Evolutionary conservation across 2,329 filamentous ascomycete species (phyloP), one percentile per base, ranked within the genome.

Genomic region (Arthroderma sp.): DNA sequence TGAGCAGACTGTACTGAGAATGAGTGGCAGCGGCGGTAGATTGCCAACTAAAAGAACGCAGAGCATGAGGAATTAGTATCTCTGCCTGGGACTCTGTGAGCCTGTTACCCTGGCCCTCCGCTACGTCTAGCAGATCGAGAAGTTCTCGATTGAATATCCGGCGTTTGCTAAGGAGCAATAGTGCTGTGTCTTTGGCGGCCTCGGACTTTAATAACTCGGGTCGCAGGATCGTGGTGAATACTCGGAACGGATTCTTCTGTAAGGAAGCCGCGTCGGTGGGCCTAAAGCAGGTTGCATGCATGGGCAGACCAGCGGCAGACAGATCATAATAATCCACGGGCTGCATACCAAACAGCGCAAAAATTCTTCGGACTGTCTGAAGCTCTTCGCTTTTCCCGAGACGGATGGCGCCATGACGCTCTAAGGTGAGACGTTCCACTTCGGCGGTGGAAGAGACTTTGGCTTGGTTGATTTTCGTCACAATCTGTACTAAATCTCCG

Each of bases 311-410:
- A 3, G 66, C 70, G 0, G 64, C 52, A 0, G 63, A 65, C 0
- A 75, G 59, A 44, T 75, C 70, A 48, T 75, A 75, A 51, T 74
- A 74, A 0, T 70, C 71, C 0, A 74, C 70, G 0, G 72, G 62
- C 22, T 66, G 52, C 64, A 75, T 68, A 4, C 66, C 69, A 45
- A 75, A 56, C 1, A 73, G 46, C 0, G 59, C 57, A 46, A 75
- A 73, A 29, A 75, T 53, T 6, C 69, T 64, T 1, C 59, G 45
- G 37, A 72, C 63, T 1, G 59, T 68, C 4, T 53, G 50, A 7
- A 74, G 54, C 48, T 74, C 71, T 6, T 63, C 44, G 0, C 61
- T 41, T 0, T 66, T 72, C 3, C 71, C 70, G 0, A 74, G 61
- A 0, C 71, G 62, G 34, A 74, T 71, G 2, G 71, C 71, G 1